phyloP scores from a whole-genome alignment of 345 rosid species.

The Syzygium aqueum region DNA sequence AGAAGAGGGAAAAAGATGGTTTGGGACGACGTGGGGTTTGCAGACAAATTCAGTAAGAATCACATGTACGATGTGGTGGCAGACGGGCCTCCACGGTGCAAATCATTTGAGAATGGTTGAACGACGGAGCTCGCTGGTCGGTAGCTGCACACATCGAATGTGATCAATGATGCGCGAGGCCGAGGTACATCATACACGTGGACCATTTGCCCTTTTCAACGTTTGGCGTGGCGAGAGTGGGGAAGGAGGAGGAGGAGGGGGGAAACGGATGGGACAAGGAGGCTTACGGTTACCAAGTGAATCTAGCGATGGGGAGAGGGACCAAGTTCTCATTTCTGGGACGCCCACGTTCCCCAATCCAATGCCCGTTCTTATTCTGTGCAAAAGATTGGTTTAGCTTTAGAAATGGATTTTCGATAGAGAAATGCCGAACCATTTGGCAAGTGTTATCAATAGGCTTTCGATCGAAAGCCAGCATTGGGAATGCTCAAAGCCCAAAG shows the following conservation, averaged over 20 bases:
- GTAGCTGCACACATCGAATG: neutral
- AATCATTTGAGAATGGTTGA: neutral
- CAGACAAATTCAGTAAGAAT: no score
- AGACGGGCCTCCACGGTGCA: neutral
- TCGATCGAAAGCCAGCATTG: no score
- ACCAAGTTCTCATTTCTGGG: neutral
- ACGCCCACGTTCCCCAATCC: neutral
- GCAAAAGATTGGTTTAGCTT: no score
- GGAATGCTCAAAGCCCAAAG: no score
- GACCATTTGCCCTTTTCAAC: neutral
- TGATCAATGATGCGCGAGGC: neutral
- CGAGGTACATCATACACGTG: neutral
- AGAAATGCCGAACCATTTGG: no score
- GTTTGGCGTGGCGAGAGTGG: neutral
- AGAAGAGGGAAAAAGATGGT: neutral
- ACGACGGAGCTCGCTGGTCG: neutral
- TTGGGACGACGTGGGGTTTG: no score
- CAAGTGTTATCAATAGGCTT: no score
- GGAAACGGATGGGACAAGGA: neutral
- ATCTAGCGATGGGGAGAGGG: neutral
- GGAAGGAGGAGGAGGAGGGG: neutral
- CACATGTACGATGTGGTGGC: neutral
- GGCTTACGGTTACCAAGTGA: neutral
- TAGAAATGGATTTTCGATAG: no score
- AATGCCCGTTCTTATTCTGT: neutral